phyloP scores from a whole-genome alignment of 116 monocot genomes.

The Iris pallida region DNA sequence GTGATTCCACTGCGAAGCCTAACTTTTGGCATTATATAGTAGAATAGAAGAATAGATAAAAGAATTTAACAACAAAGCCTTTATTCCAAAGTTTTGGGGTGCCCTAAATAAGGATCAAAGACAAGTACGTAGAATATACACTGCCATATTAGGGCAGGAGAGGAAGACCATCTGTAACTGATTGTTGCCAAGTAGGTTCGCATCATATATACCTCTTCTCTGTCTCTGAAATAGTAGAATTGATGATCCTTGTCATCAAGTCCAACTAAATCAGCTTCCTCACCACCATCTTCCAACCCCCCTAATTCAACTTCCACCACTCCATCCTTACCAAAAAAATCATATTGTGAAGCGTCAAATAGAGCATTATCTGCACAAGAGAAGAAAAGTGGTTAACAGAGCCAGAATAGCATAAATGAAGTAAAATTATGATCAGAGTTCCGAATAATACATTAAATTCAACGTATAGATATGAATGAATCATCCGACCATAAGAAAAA shows the following conservation, averaged over 20 bases:
- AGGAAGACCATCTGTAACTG: background rate
- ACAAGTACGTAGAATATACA: background rate
- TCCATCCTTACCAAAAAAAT: constrained; percentile 29
- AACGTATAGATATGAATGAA: background rate
- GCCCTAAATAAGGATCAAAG: too few relatives aligned
- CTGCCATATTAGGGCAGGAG: background rate
- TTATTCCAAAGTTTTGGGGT: too few relatives aligned
- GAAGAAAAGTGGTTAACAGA: background rate
- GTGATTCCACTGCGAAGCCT: too few relatives aligned
- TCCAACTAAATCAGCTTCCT: constrained; percentile 4
- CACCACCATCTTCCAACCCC: constrained; percentile 26
- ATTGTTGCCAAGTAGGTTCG: too few relatives aligned
- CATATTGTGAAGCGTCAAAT: constrained; percentile 44
- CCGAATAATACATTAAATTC: background rate
- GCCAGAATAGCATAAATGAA: background rate
- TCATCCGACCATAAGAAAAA: background rate
- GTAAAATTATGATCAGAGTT: background rate
- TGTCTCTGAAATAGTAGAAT: background rate
- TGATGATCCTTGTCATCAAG: constrained; percentile 15
- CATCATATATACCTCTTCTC: constrained; percentile 11
- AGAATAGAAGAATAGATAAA: too few relatives aligned
- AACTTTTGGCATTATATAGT: too few relatives aligned
- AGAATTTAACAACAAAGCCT: too few relatives aligned
- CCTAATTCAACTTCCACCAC: constrained; percentile 37
- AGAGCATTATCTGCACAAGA: constrained; percentile 14